Conservation (phyloP, 805 yeast genomes). For the Komagataella populi region DNA sequence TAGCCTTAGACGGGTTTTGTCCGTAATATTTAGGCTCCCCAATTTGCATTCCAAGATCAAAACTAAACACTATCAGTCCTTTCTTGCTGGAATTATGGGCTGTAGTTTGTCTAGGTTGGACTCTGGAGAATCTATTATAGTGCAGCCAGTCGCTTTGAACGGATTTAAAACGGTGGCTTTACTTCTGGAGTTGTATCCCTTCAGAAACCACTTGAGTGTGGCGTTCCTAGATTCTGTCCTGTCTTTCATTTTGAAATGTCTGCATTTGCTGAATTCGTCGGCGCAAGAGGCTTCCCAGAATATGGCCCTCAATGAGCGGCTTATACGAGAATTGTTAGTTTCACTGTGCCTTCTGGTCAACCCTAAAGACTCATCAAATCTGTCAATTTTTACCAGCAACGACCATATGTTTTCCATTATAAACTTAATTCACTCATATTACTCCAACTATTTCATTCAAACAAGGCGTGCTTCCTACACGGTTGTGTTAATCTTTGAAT, state of each 20-base stretch:
- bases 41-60: not conserved
- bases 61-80: not conserved
- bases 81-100: not conserved
- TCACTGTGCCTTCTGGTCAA: not conserved
- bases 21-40: constrained; percentile 7
- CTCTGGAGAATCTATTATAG: not conserved
- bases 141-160: constrained; percentile 4
- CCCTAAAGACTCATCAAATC: not conserved
- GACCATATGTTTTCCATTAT: not conserved
- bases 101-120: not conserved
- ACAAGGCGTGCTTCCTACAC: constrained; percentile 12
- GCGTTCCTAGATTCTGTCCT: not conserved
- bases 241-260: not conserved
- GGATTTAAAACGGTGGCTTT: not conserved
- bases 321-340: not conserved
- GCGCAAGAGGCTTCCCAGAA: not conserved
- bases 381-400: not conserved
- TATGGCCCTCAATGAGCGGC: not conserved
- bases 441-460: constrained; percentile 1
- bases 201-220: not conserved
- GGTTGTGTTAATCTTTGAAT: constrained; percentile 19
- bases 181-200: not conserved
- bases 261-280: not conserved
- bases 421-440: not conserved
- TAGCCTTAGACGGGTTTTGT: constrained; percentile 4